These are phyloP conservation scores for Fraxinus platypoda DNA, from an alignment of 305 asterid genomes.

Conservation along the genomic window DNA sequence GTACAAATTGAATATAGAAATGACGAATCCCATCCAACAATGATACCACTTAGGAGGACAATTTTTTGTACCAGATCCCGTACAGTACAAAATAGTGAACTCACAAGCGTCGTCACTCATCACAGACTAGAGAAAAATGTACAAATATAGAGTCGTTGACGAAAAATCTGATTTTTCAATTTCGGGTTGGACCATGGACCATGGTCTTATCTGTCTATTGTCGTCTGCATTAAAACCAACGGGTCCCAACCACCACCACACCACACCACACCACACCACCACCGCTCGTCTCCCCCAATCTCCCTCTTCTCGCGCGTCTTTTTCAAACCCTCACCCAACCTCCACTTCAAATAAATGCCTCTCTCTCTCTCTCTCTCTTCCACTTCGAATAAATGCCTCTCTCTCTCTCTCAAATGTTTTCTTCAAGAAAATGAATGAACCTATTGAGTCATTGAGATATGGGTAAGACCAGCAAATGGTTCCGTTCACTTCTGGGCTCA, in stretches of 20 bases:
- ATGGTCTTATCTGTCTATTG: slow-evolving; percentile 48
- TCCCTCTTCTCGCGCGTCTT: slow-evolving; percentile 29
- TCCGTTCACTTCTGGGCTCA: slow-evolving; percentile 39
- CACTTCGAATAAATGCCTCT: slow-evolving; percentile 24
- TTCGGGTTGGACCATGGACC: slow-evolving; percentile 17
- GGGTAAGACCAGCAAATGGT: slow-evolving; percentile 49
- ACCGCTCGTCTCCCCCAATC: slow-evolving; percentile 26
- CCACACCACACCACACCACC: slow-evolving; percentile 25
- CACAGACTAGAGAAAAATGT: neutral
- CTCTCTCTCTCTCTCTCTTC: neutral
- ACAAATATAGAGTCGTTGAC: neutral
- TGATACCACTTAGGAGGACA: no score
- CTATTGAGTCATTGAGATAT: slow-evolving; percentile 24
- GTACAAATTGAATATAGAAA: no score
- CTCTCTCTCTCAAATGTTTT: neutral
- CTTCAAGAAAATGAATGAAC: neutral
- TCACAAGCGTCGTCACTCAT: neutral
- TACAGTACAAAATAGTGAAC: neutral
- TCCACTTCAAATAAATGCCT: slow-evolving; percentile 27
- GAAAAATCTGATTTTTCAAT: neutral
- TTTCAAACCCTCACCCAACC: slow-evolving; percentile 11
- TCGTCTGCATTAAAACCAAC: slow-evolving; percentile 38
- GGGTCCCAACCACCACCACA: slow-evolving; percentile 33
- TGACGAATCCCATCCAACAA: no score
- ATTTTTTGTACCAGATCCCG: no score